A percentile compares a stretch with the other conserved stretches of the same genome.
Conservation (phyloP, 2,329 filamentous ascomycete genomes). For the Raffaelea albimanens region DNA sequence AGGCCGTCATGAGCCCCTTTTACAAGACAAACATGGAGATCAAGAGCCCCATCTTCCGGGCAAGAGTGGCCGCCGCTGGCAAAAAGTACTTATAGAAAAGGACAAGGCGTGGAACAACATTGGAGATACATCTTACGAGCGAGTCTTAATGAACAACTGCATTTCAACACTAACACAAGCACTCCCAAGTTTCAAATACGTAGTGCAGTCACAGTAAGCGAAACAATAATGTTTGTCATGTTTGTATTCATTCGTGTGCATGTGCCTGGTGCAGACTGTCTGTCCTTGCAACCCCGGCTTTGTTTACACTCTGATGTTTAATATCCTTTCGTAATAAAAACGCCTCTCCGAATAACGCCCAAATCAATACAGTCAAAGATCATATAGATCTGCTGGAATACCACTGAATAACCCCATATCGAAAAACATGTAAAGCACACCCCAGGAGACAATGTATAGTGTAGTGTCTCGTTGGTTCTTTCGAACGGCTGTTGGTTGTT, state of each 20-base stretch:
- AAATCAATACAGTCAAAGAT: constrained; percentile 1
- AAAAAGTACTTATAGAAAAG: constrained; percentile 69
- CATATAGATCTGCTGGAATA: not conserved
- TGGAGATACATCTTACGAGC: not conserved
- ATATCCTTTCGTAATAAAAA: not conserved
- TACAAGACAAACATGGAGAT: constrained; percentile 80
- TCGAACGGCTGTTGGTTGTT: constrained; percentile 16
- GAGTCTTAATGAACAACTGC: too few relatives aligned
- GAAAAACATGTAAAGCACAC: not conserved
- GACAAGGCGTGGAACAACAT: not conserved
- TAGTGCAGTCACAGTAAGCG: too few relatives aligned
- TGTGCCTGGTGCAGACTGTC: too few relatives aligned
- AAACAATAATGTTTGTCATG: too few relatives aligned
- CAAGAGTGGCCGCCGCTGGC: constrained; percentile 74
- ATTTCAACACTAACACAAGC: too few relatives aligned
- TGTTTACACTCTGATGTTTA: not conserved
- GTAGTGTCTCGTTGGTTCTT: too few relatives aligned
- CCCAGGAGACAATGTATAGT: too few relatives aligned
- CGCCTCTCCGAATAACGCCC: constrained; percentile 1
- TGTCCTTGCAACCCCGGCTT: not conserved
- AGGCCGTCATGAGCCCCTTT: constrained; percentile 95
- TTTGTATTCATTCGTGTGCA: too few relatives aligned
- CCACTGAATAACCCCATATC: not conserved
- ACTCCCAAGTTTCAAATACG: too few relatives aligned
- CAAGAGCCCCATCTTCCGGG: constrained; percentile 75